Evolutionary conservation across 768 basidiomycete genomes (phyloP), one percentile per base, ranked within the genome.

Genomic region (Cystobasidium ongulense): DNA sequence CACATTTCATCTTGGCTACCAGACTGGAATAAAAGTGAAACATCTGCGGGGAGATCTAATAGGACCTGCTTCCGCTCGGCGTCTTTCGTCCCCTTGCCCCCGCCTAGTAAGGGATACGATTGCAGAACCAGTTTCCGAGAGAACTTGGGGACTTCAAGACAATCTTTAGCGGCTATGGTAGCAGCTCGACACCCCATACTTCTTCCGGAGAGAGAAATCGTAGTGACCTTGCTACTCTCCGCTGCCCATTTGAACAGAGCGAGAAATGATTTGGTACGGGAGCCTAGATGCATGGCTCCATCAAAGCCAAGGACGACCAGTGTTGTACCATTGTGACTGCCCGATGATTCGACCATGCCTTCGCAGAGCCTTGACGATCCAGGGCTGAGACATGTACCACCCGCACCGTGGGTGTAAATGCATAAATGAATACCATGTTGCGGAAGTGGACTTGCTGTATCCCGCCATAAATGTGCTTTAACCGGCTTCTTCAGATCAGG

Each of bases 161-260:
- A 29, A 5, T 67, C 38, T n/a, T 2, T 52, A n/a, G 11, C 25
- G 4, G 68, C 68, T 18, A 71, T 33, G 7, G 36, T 53, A 1
- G 68, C 33, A 4, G 68, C 68, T 7, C 68, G 52, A 29, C 68
- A 71, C 1, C 68, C 68, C 68, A 71, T 71, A 36, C 68, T 71
- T 8, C 68, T 46, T n/a, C 68, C 68, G 1, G 68, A 25, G 1
- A 71, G 25, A 17, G 52, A 33, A 5, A 71, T 71, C 10, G 7
- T n/a, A 29, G 18, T 36, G 23, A 71, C 17, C 4, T 23, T n/a
- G 15, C 23, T 35, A 25, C 68, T 71, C 18, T 21, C 25, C 10
- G 36, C 21, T 8, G 33, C 53, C 53, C 54, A 71, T 3, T 71
- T 7, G 8, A 71, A 59, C 53, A 71, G 50, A 1, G 52, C 53